Conservation (phyloP, 768 basidiomycete species). For the Agaricus blazei region DNA sequence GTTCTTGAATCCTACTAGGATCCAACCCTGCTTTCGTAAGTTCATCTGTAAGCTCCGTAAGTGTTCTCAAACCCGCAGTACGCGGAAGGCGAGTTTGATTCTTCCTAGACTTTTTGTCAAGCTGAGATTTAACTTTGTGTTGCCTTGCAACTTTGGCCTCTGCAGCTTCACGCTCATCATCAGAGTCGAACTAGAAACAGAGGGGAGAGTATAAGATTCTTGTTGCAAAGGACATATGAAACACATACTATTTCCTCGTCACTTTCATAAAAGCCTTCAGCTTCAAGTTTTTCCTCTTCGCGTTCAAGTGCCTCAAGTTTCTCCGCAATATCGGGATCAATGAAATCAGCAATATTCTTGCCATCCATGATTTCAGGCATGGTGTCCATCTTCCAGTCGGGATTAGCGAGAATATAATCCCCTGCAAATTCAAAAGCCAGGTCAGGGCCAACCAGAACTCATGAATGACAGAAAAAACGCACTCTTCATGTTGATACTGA, state of each 20-base stretch:
- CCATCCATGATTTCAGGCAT: conserved; percentile 99
- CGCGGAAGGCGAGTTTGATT: conserved; percentile 77
- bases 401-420: conserved; percentile 83
- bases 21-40: conserved; percentile 88
- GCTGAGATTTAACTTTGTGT: conserved; percentile 69
- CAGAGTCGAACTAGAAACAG: conserved; percentile 47
- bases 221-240: neutral
- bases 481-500: conserved; percentile 89
- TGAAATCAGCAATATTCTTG: conserved; percentile 98
- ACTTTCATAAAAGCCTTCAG: conserved; percentile 91
- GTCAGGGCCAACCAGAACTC: neutral
- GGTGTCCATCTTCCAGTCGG: conserved; percentile 92
- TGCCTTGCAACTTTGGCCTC: conserved; percentile 53
- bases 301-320: conserved; percentile 96
- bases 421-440: conserved; percentile 40
- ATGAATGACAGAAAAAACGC: conserved; percentile 22
- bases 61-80: conserved; percentile 67
- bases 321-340: conserved; percentile 95
- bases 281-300: conserved; percentile 91
- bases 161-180: conserved; percentile 77
- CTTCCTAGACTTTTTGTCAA: conserved; percentile 82
- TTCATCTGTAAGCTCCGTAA: conserved; percentile 71
- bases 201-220: neutral
- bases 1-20: conserved; percentile 80
- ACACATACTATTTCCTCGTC: conserved; percentile 77